Conservation (phyloP, 768 basidiomycete species). For the Collybiopsis confluens region DNA sequence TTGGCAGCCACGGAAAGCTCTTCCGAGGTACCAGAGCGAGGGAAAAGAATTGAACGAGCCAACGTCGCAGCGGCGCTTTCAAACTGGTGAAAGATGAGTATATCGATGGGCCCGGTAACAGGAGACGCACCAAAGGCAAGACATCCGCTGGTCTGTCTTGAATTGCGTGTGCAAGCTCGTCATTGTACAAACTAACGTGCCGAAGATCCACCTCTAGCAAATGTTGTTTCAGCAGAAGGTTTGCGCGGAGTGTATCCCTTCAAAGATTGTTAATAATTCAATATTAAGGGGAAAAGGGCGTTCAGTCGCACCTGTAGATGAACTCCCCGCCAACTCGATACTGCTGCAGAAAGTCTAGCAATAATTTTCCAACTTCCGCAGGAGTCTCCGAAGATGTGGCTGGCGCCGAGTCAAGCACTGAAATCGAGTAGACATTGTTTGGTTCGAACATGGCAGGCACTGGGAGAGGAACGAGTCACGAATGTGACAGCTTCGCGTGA, state of each 20-base stretch:
- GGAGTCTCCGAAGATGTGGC: constrained; percentile 63
- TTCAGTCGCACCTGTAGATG: constrained; percentile 68
- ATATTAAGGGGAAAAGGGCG: not conserved
- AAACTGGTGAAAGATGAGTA: constrained; percentile 50
- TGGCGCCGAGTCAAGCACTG: constrained; percentile 63
- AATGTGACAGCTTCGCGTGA: not conserved
- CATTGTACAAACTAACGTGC: constrained; percentile 79
- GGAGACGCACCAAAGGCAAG: constrained; percentile 75
- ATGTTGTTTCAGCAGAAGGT: constrained; percentile 84
- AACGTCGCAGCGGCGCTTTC: constrained; percentile 87
- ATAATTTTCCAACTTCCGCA: constrained; percentile 74
- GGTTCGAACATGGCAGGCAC: constrained; percentile 68
- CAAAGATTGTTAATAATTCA: constrained; percentile 2
- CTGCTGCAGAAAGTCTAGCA: constrained; percentile 82
- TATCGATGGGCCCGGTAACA: too few species aligned
- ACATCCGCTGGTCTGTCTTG: constrained; percentile 89
- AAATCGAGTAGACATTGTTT: constrained; percentile 76
- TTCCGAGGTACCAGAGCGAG: constrained; percentile 54
- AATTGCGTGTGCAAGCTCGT: constrained; percentile 87
- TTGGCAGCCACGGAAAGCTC: constrained; percentile 37
- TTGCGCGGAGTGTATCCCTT: constrained; percentile 85
- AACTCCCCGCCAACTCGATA: constrained; percentile 90
- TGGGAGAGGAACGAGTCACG: constrained; percentile 32
- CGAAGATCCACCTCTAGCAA: constrained; percentile 83
- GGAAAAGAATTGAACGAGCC: constrained; percentile 80